Evolutionary conservation across 1,284 basidiomycete species (phyloP), one percentile per base, ranked within the genome.

Genomic region (Thecaphora frezii): DNA sequence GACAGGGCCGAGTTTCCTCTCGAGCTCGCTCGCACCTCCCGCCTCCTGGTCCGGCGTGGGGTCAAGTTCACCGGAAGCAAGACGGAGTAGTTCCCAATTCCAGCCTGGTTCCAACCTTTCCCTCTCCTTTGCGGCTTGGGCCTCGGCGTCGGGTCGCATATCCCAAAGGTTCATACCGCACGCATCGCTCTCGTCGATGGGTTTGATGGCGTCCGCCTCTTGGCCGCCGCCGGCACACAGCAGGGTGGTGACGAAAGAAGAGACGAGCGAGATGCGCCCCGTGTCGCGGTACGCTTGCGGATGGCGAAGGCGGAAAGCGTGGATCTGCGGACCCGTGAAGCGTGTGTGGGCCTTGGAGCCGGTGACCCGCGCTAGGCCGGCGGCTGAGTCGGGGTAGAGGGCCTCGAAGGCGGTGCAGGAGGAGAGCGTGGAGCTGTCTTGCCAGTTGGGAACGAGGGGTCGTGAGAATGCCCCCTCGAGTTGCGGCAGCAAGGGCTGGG

Each of bases 271-370:
- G 55, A 94, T 88, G 42, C 86, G 83, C 25, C 83, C 81, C 13
- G 91, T 92, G 1, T 82, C 80, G 8, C 79, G 81, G 78, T 92
- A 93, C 5, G 83, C 83, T 13, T 85, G 81, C 5, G 87, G 85
- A 28, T 86, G 80, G 21, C 84, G 69, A 47, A 83, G 37, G 65
- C 83, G 48, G 68, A 88, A 88, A 79, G 87, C 87, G 62, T 86
- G 83, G 66, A 93, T 92, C 79, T 93, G 91, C 42, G 87, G 85
- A 12, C 88, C 91, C 0, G 91, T 93, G 80, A 94, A 94, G 14
- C 91, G 84, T 66, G 91, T 89, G 74, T 93, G 91, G 0, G 90
- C 91, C 46, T 87, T 83, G 70, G 89, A 90, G 4, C 91, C 91
- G 1, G 89, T 90, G 8, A 89, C 79, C 71, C 87, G 84, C 0